A percentile compares a stretch with the other conserved stretches of the same genome.
Conservation (phyloP, 169 alveolate species). For the Cryptosporidium bovis region DNA sequence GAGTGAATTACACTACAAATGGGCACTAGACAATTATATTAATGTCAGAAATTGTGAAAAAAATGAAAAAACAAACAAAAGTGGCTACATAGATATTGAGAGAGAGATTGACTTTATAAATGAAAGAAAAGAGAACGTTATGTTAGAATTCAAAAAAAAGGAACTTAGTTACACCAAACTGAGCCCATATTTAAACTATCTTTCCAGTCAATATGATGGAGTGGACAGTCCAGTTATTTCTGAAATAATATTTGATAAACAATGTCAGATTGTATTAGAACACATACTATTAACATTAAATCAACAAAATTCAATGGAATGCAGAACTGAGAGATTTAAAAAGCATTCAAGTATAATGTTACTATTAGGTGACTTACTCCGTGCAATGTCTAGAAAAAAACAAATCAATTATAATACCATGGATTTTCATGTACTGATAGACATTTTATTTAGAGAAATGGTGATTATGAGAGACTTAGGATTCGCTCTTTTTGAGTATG, state of each 20-base stretch:
- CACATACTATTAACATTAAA: conserved; percentile 22
- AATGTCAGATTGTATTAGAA: conserved; percentile 42
- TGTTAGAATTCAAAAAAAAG: neutral
- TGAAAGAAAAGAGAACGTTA: too few species aligned
- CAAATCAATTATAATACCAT: conserved; percentile 16
- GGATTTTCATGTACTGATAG: conserved; percentile 67
- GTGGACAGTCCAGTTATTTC: conserved; percentile 63
- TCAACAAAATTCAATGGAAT: conserved; percentile 25
- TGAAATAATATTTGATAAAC: conserved; percentile 11
- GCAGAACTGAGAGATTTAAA: conserved; percentile 19
- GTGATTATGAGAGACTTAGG: conserved; percentile 71
- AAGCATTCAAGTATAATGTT: conserved; percentile 21
- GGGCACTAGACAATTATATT: conserved; percentile 54
- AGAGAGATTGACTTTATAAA: too few species aligned
- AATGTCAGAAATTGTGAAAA: conserved; percentile 29
- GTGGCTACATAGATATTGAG: neutral
- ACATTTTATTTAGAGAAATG: conserved; percentile 62
- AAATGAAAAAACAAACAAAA: conserved; percentile 22
- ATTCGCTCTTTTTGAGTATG: conserved; percentile 57
- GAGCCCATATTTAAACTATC: conserved; percentile 56
- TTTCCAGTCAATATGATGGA: conserved; percentile 75
- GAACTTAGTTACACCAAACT: neutral
- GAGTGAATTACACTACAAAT: conserved; percentile 30
- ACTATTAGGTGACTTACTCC: conserved; percentile 30
- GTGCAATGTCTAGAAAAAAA: conserved; percentile 35